phyloP scores from a whole-genome alignment of 2,329 filamentous ascomycete genomes.

The Penicillium verrucosum region DNA sequence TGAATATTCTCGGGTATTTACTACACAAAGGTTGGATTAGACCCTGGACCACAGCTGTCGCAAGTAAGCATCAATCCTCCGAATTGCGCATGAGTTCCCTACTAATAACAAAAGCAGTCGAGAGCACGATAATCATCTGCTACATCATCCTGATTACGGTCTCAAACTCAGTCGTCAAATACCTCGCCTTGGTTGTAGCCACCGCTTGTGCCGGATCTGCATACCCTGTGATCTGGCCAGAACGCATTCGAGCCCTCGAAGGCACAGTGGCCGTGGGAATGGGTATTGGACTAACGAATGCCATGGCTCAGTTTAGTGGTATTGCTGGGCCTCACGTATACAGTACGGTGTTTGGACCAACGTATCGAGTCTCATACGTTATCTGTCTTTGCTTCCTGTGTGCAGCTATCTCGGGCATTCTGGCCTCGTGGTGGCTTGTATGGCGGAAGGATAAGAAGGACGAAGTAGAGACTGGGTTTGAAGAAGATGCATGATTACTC shows the following conservation, averaged over 20 bases:
- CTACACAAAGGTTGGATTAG: constrained; percentile 38
- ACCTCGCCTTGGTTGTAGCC: constrained; percentile 37
- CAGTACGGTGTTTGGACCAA: constrained; percentile 41
- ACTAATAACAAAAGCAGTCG: constrained; percentile 25
- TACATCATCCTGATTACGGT: constrained; percentile 42
- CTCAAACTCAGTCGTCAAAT: constrained; percentile 34
- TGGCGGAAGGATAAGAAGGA: constrained; percentile 17
- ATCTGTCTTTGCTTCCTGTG: constrained; percentile 36
- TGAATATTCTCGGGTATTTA: constrained; percentile 35
- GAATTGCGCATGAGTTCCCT: not conserved
- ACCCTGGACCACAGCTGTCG: constrained; percentile 40
- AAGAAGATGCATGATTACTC: not conserved
- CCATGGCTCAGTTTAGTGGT: constrained; percentile 44
- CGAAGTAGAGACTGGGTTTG: not conserved
- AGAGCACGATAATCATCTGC: constrained; percentile 38
- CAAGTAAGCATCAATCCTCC: constrained; percentile 29
- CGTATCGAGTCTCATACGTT: constrained; percentile 37
- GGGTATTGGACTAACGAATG: constrained; percentile 45
- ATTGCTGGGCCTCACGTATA: constrained; percentile 44
- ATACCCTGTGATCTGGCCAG: constrained; percentile 47
- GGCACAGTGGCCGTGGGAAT: constrained; percentile 42
- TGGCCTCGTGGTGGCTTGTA: constrained; percentile 27
- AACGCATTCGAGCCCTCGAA: constrained; percentile 42
- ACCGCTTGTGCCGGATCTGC: constrained; percentile 40
- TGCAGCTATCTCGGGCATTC: constrained; percentile 28